Evolutionary conservation across 2,329 filamentous ascomycete genomes (phyloP), one percentile per base, ranked within the genome.

Genomic region (Fusarium buxicola): DNA sequence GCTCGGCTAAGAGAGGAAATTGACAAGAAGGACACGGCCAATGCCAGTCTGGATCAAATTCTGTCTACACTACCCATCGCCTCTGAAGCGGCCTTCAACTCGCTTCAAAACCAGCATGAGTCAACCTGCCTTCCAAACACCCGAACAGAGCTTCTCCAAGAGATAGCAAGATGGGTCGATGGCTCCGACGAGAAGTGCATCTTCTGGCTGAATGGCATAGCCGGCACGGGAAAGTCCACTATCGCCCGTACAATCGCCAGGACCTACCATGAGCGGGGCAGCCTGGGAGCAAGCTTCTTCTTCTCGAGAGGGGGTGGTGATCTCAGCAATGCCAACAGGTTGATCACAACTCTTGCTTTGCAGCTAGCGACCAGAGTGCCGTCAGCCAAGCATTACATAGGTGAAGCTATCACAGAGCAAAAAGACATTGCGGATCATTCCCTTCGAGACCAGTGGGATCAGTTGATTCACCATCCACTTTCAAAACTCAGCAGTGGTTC

Each of bases 51-150:
- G 2, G 44, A 46, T 5, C 30, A 46, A 5, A 27, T 46, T 4
- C 8, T 46, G 13, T 9, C 44, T 4, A 35, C 31, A 2, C 10
- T 46, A 8, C 41, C 44, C 2, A 36, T 46, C 13, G 44, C 44
- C 7, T 12, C 59, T 7, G 68, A 62, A 0, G 75, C 74, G 1
- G 49, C 70, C 0, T 79, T 77, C 51, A 70, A 80, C 56, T 77
- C 78, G 2, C 63, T 72, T 15, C 67, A 62, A 8, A 70, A 78
- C 38, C 70, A 75, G 40, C 69, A 76, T 38, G 70, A 75, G 34
- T 52, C 73, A 4, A 69, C 54, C 15, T 80, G 75, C 41, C 64
- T 72, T 4, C 58, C 54, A 25, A 60, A 60, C 18, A 80, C 76
- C 2, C 69, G 74, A 48, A 57, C 64, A 2, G 65, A 76, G 0